These are phyloP conservation scores for Ballota nigra DNA, from an alignment of 257 asterid species.

Conservation along the genomic window DNA sequence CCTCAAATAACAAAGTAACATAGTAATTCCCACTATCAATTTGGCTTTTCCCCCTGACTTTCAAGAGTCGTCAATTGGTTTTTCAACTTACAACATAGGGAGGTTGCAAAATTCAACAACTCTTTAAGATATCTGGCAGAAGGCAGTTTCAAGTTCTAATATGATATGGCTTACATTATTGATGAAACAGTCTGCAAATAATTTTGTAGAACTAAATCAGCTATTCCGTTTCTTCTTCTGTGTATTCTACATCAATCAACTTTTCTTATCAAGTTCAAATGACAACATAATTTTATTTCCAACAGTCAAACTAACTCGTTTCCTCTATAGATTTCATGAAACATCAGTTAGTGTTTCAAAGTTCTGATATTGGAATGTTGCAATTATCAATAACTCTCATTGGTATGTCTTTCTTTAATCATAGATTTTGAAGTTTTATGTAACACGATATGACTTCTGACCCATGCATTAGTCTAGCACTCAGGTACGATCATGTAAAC, in stretches of 20 bases:
- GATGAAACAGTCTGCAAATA: background rate
- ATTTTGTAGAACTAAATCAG: background rate
- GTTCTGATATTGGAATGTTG: background rate
- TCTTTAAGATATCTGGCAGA: background rate
- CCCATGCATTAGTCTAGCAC: conserved; percentile 3
- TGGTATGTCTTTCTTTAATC: background rate
- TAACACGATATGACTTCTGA: background rate
- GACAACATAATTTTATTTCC: background rate
- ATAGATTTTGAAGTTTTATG: background rate
- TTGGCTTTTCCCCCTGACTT: background rate
- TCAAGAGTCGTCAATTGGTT: background rate
- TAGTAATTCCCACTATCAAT: background rate
- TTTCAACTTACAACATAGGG: background rate
- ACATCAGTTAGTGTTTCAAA: background rate
- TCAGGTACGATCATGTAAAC: background rate
- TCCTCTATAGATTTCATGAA: background rate
- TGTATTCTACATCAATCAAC: background rate
- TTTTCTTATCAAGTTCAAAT: background rate
- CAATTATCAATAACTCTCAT: background rate
- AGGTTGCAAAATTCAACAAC: background rate
- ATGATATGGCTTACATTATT: background rate
- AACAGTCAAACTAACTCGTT: background rate
- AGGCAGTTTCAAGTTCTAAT: background rate
- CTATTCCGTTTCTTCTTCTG: background rate
- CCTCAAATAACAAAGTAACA: background rate